Evolutionary conservation across 1,284 basidiomycete species (phyloP).

Genomic region (Sporisorium graminicola): DNA sequence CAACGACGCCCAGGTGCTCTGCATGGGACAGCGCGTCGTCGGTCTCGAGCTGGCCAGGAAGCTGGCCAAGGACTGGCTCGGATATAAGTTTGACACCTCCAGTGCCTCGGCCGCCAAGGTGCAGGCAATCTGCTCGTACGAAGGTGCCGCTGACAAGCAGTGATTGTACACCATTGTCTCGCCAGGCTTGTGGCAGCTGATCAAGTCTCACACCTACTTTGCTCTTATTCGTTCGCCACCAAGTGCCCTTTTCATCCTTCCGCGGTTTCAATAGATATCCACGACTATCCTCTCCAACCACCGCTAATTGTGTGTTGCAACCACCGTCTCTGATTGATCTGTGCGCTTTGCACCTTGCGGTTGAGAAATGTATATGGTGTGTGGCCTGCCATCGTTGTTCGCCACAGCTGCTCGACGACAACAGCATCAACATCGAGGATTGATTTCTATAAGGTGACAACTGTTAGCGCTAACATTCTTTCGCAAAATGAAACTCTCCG

Average conservation of each 20-base stretch:
- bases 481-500: neutral
- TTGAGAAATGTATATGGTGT: neutral
- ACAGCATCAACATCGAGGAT: neutral
- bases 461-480: neutral
- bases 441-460: neutral
- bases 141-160: slow-evolving; percentile 49
- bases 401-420: neutral
- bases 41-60: slow-evolving; percentile 71
- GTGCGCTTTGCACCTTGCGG: neutral
- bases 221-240: too few relatives aligned
- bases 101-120: slow-evolving; percentile 71
- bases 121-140: slow-evolving; percentile 67
- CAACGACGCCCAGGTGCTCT: slow-evolving; percentile 72
- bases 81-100: slow-evolving; percentile 71
- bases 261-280: slow-evolving; percentile 12
- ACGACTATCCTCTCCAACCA: neutral
- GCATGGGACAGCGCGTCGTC: slow-evolving; percentile 72
- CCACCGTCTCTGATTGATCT: neutral
- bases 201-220: neutral
- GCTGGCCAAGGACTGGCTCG: slow-evolving; percentile 71
- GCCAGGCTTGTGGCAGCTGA: neutral
- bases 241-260: neutral
- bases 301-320: neutral
- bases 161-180: neutral
- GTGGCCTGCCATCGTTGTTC: neutral